Evolutionary conservation across 345 rosid genomes (phyloP).

Genomic region (Mercurialis annua): DNA sequence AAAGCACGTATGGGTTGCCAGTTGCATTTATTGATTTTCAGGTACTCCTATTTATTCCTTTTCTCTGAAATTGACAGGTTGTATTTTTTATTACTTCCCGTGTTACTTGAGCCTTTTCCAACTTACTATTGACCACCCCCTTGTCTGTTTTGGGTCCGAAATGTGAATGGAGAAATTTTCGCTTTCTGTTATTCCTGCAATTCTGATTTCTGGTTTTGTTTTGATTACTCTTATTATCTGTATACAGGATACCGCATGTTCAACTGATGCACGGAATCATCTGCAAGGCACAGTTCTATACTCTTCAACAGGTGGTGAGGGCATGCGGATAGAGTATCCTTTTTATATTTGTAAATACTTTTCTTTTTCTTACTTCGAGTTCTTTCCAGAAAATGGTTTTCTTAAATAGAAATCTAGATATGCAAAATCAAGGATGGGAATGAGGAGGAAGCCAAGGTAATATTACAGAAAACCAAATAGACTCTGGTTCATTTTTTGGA

Average conservation of each 20-base stretch:
- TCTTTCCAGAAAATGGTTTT: conserved; percentile 14
- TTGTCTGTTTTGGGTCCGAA: neutral
- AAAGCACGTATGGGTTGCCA: conserved; percentile 71
- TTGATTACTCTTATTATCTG: too few species aligned
- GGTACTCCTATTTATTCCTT: conserved; percentile 33
- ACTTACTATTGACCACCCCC: neutral
- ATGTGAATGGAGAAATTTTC: neutral
- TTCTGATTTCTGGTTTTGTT: neutral
- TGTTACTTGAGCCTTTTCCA: neutral
- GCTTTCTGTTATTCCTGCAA: too few species aligned
- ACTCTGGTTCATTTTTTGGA: neutral
- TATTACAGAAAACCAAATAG: neutral
- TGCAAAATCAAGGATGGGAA: conserved; percentile 84
- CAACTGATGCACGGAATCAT: conserved; percentile 65
- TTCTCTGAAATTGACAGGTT: neutral
- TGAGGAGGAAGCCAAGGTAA: conserved; percentile 54
- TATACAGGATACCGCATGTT: conserved; percentile 52
- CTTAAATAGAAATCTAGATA: conserved; percentile 56
- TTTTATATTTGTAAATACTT: conserved; percentile 3
- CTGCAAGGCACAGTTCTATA: conserved; percentile 72
- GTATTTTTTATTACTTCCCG: neutral
- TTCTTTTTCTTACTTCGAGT: neutral
- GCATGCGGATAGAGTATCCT: conserved; percentile 92
- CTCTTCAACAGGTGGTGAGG: conserved; percentile 68
- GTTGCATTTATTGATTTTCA: conserved; percentile 92